Conservation (phyloP, 2,329 filamentous ascomycete species). For the Aquanectria penicillioides region DNA sequence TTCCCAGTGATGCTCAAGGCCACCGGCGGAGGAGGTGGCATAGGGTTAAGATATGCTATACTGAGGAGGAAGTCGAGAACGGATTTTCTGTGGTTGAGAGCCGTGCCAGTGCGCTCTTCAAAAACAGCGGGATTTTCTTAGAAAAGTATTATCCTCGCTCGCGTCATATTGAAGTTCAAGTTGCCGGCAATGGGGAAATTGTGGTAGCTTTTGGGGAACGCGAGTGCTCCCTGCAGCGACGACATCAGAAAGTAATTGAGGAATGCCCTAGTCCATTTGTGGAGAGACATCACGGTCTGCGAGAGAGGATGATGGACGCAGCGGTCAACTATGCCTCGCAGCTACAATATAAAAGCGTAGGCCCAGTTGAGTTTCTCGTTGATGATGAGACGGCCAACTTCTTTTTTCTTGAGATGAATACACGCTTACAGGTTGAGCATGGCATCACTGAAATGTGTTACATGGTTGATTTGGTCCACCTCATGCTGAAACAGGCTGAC, state of each 20-base stretch:
- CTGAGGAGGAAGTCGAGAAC: conserved; percentile 58
- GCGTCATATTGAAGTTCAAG: conserved; percentile 73
- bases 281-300: conserved; percentile 43
- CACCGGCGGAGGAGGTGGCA: conserved; percentile 70
- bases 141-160: conserved; percentile 69
- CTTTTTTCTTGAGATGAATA: conserved; percentile 65
- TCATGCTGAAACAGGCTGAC: conserved; percentile 50
- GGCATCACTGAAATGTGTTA: conserved; percentile 82
- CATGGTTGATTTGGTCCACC: conserved; percentile 74
- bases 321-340: conserved; percentile 22
- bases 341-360: conserved; percentile 44
- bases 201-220: conserved; percentile 63
- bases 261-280: conserved; percentile 74
- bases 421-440: conserved; percentile 80
- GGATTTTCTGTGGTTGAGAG: conserved; percentile 64
- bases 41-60: conserved; percentile 68
- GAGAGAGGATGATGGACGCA: conserved; percentile 37
- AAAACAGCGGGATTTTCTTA: conserved; percentile 69
- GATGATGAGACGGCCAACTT: conserved; percentile 70
- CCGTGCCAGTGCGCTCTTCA: conserved; percentile 66
- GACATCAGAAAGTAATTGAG: conserved; percentile 77
- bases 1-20: conserved; percentile 67
- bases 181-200: conserved; percentile 70
- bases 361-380: conserved; percentile 66
- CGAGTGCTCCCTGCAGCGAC: conserved; percentile 73